Conservation (phyloP, 768 basidiomycete species). For the Kwoniella europaea region DNA sequence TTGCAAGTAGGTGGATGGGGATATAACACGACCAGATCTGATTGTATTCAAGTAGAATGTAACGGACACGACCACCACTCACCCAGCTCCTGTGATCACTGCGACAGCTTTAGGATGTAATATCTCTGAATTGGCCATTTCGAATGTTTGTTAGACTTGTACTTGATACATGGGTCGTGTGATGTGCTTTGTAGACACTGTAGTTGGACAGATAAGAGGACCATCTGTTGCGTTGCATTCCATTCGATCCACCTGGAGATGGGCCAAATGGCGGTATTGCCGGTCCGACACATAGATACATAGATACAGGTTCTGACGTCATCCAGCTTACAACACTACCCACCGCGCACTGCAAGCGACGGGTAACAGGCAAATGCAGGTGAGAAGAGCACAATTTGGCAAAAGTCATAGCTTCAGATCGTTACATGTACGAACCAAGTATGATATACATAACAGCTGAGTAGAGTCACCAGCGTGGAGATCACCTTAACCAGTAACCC, state of each 20-base stretch:
- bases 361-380: not conserved
- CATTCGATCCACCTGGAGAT: too few species aligned
- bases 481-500: slow-evolving; percentile 19
- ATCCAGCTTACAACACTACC: not conserved
- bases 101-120: slow-evolving; percentile 52
- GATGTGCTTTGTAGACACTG: not conserved
- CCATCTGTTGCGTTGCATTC: not conserved
- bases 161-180: too few species aligned
- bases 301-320: slow-evolving; percentile 1
- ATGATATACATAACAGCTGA: not conserved
- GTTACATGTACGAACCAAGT: too few species aligned
- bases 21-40: not conserved
- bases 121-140: slow-evolving; percentile 38
- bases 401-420: too few species aligned
- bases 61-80: slow-evolving; percentile 22
- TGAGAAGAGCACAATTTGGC: not conserved
- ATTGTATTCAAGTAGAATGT: not conserved
- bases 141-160: too few species aligned
- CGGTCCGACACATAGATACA: not conserved
- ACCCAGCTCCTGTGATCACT: slow-evolving; percentile 55
- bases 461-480: not conserved
- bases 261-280: not conserved
- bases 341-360: not conserved
- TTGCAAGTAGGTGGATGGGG: too few species aligned
- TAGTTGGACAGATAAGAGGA: not conserved